Conservation (phyloP, 2,329 filamentous ascomycete genomes). For the Xylaria sp. region DNA sequence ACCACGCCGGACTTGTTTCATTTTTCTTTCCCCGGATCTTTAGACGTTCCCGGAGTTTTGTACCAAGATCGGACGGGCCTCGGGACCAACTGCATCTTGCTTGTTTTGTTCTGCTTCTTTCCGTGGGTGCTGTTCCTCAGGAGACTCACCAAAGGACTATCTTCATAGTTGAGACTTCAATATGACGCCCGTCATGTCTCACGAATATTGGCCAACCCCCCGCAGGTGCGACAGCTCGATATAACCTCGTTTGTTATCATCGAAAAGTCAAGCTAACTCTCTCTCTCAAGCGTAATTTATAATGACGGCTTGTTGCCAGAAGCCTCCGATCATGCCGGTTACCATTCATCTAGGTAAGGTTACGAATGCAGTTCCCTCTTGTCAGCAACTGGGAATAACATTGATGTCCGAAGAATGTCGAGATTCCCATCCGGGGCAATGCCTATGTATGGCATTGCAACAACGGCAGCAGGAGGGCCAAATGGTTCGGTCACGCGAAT, state of each 20-base stretch:
- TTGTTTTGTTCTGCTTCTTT: conserved; percentile 32
- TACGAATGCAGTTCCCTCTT: conserved; percentile 38
- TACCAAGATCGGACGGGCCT: conserved; percentile 29
- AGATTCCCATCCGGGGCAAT: conserved; percentile 54
- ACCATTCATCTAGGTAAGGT: conserved; percentile 51
- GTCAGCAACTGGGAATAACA: conserved; percentile 51
- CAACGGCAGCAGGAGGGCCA: conserved; percentile 44
- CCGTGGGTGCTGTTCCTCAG: conserved; percentile 19
- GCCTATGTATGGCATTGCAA: conserved; percentile 46
- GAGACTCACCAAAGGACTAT: conserved; percentile 34
- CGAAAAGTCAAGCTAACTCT: conserved; percentile 46
- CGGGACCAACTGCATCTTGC: conserved; percentile 31
- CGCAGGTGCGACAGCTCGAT: conserved; percentile 61
- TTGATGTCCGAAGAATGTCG: conserved; percentile 53
- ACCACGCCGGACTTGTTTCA: conserved; percentile 33
- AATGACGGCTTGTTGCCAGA: conserved; percentile 47
- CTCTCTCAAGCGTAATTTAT: conserved; percentile 47
- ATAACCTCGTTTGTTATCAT: conserved; percentile 37
- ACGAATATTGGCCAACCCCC: conserved; percentile 62
- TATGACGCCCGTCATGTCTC: conserved; percentile 58
- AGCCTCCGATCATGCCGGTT: conserved; percentile 45
- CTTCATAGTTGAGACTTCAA: conserved; percentile 57
- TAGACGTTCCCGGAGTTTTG: conserved; percentile 25
- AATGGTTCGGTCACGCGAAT: conserved; percentile 54
- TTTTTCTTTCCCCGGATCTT: conserved; percentile 30